Conservation (phyloP, 2,329 filamentous ascomycete genomes). For the Penicillium sp. region DNA sequence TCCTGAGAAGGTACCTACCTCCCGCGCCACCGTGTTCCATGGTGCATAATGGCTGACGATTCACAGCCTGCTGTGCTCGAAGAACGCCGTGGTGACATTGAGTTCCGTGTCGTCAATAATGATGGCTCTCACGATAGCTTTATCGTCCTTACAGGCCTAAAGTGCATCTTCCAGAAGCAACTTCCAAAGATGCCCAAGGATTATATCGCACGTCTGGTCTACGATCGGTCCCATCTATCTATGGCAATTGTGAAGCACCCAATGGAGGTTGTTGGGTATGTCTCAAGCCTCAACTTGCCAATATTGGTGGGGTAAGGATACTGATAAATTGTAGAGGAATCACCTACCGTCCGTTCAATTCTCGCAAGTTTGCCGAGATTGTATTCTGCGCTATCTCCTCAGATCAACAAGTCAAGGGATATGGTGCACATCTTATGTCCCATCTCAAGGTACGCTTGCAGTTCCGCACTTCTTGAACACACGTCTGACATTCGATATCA, state of each 20-base stretch:
- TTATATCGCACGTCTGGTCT: constrained; percentile 95
- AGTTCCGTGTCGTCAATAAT: constrained; percentile 98
- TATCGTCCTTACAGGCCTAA: constrained; percentile 91
- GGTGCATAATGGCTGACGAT: constrained; percentile 25
- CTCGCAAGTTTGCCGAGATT: constrained; percentile 91
- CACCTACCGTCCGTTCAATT: constrained; percentile 91
- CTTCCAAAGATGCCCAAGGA: constrained; percentile 99
- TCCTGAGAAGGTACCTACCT: constrained; percentile 70
- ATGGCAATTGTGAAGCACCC: constrained; percentile 98
- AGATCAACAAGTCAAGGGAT: constrained; percentile 97
- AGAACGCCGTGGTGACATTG: constrained; percentile 89
- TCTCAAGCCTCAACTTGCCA: constrained; percentile 2
- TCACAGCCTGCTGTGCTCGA: constrained; percentile 80
- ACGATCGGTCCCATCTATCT: constrained; percentile 92
- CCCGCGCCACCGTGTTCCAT: neutral
- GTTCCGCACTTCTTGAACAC: neutral
- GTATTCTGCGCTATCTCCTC: constrained; percentile 98
- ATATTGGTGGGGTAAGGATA: neutral
- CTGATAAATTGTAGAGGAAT: constrained; percentile 65
- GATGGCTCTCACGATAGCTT: constrained; percentile 83
- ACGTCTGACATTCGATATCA: constrained; percentile 20
- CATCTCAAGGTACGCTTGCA: constrained; percentile 70
- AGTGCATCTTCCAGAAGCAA: constrained; percentile 98
- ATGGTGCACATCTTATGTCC: constrained; percentile 96
- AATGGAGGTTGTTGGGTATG: constrained; percentile 76